Conservation (phyloP, 768 basidiomycete genomes). For the Dentipellis fragilis region DNA sequence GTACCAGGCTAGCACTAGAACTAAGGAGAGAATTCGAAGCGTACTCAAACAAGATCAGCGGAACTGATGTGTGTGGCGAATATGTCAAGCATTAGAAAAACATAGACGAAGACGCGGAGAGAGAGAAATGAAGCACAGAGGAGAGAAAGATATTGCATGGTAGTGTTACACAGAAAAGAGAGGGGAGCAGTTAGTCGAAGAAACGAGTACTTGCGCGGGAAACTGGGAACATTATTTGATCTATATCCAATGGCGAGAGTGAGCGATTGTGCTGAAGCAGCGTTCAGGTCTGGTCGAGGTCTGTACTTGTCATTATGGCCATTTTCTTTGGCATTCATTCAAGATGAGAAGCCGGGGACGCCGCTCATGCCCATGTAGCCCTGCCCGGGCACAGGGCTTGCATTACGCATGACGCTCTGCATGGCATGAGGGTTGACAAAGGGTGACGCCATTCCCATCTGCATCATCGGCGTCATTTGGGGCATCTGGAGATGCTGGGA, state of each 20-base stretch:
- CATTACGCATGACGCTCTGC: conserved; percentile 81
- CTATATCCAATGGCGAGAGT: conserved; percentile 2
- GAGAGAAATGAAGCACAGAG: background rate
- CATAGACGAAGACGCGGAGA: background rate
- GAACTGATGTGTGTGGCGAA: conserved; percentile 3
- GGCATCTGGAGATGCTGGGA: conserved; percentile 34
- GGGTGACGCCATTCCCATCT: conserved; percentile 42
- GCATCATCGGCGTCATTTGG: conserved; percentile 55
- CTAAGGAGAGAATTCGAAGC: too few relatives aligned
- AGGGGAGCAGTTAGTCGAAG: background rate
- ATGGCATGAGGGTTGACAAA: conserved; percentile 63
- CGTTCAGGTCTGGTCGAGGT: too few relatives aligned
- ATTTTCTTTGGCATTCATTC: too few relatives aligned
- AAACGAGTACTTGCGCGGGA: background rate
- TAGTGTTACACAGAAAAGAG: background rate
- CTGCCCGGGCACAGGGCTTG: conserved; percentile 48
- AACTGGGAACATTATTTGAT: background rate
- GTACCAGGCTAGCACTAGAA: conserved; percentile 7
- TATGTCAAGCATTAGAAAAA: conserved; percentile 5
- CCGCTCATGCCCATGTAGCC: conserved; percentile 20
- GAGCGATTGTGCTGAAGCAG: too few relatives aligned
- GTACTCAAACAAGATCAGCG: too few relatives aligned
- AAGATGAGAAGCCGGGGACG: conserved; percentile 6
- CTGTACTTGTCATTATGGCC: too few relatives aligned
- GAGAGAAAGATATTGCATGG: background rate